Conservation (phyloP, 768 basidiomycete species). For the Kwoniella dendrophila region DNA sequence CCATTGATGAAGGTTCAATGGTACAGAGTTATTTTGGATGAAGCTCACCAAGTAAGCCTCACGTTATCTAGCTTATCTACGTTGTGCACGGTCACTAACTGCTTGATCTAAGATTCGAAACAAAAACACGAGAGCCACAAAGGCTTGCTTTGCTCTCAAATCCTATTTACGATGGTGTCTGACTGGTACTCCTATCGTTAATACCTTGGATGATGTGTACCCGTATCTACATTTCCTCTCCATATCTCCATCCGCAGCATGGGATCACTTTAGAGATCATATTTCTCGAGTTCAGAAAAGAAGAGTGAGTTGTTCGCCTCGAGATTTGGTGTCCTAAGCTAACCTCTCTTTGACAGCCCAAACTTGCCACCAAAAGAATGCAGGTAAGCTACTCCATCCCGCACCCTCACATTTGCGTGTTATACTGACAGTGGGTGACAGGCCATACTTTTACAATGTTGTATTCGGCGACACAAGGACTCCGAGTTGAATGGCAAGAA, state of each 20-base stretch:
- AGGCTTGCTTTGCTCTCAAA: constrained; percentile 65
- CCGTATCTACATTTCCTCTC: constrained; percentile 58
- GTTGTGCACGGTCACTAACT: constrained; percentile 58
- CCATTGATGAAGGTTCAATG: constrained; percentile 66
- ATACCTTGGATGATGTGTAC: constrained; percentile 64
- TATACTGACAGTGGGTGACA: constrained; percentile 41
- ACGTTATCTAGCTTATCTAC: constrained; percentile 54
- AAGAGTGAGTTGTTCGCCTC: constrained; percentile 7
- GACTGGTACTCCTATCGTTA: constrained; percentile 70
- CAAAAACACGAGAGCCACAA: constrained; percentile 58
- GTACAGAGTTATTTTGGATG: constrained; percentile 74
- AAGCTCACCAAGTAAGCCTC: constrained; percentile 58
- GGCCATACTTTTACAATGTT: constrained; percentile 62
- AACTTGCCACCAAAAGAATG: constrained; percentile 63
- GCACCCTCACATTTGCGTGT: background rate
- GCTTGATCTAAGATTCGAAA: constrained; percentile 52
- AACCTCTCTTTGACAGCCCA: constrained; percentile 42
- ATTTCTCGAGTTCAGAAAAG: constrained; percentile 54
- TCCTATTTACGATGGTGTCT: constrained; percentile 68
- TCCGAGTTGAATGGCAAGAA: constrained; percentile 68
- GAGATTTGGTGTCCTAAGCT: background rate
- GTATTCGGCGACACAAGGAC: constrained; percentile 71
- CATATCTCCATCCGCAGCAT: constrained; percentile 62
- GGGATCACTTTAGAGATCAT: constrained; percentile 64
- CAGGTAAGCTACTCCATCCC: constrained; percentile 50